Evolutionary conservation across 495 filamentous ascomycete species (phyloP).

Genomic region (Massariosphaeria phaeospora): DNA sequence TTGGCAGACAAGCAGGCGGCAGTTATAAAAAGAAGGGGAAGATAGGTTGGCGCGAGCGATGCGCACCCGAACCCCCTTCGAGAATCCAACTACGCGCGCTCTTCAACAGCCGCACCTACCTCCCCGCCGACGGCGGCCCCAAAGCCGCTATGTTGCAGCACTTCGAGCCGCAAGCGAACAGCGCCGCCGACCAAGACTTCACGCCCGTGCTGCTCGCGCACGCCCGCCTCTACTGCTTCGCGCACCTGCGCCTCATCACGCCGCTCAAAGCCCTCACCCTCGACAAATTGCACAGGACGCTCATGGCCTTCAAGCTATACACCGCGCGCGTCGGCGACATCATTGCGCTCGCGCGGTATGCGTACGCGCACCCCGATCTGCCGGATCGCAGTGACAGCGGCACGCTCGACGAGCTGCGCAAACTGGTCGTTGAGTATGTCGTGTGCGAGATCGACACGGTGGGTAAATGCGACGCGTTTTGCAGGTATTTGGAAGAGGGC

Average conservation of each 20-base stretch:
- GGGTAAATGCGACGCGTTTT: constrained; percentile 15
- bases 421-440: constrained; percentile 28
- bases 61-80: neutral
- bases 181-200: constrained; percentile 23
- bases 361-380: constrained; percentile 16
- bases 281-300: constrained; percentile 36
- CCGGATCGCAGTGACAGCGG: constrained; percentile 18
- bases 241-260: constrained; percentile 19
- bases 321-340: constrained; percentile 25
- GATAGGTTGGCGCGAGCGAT: no score
- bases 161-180: constrained; percentile 19
- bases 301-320: constrained; percentile 29
- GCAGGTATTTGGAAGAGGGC: constrained; percentile 19
- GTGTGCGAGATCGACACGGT: constrained; percentile 24
- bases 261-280: constrained; percentile 31
- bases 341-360: constrained; percentile 32
- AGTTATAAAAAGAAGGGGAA: no score
- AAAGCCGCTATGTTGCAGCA: constrained; percentile 12
- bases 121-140: neutral
- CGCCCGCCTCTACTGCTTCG: constrained; percentile 35
- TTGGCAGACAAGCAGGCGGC: neutral
- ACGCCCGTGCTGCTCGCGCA: constrained; percentile 33
- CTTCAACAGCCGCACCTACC: constrained; percentile 5
- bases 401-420: constrained; percentile 6
- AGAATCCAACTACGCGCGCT: neutral